phyloP scores from a whole-genome alignment of 768 basidiomycete species.

The Boletus patriciae region DNA sequence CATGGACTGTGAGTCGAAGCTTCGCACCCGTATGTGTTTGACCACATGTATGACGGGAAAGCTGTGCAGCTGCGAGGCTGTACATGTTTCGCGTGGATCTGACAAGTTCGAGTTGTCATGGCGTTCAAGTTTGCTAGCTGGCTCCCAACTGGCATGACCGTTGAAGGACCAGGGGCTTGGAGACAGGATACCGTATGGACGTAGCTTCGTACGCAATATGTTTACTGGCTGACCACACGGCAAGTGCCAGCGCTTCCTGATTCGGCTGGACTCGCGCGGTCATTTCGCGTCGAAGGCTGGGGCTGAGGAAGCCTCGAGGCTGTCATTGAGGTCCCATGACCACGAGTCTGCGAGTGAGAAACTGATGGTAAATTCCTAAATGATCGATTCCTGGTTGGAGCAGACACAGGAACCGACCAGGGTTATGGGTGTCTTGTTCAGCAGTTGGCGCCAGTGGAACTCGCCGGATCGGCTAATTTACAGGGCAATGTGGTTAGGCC shows the following conservation, averaged over 20 bases:
- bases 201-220: not conserved
- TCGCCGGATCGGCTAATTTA: slow-evolving; percentile 21
- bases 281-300: slow-evolving; percentile 28
- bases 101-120: not conserved
- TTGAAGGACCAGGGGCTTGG: not conserved
- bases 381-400: slow-evolving; percentile 9
- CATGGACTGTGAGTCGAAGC: slow-evolving; percentile 4
- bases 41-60: not conserved
- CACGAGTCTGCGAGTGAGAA: slow-evolving; percentile 2
- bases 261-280: slow-evolving; percentile 25
- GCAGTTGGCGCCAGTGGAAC: slow-evolving; percentile 9
- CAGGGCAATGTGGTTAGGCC: slow-evolving; percentile 6
- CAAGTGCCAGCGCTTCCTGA: slow-evolving; percentile 15
- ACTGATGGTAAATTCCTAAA: slow-evolving; percentile 13
- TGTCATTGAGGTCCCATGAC: slow-evolving; percentile 26
- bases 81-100: slow-evolving; percentile 9
- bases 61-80: slow-evolving; percentile 11
- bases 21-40: slow-evolving; percentile 14
- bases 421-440: slow-evolving; percentile 17
- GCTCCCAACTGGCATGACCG: not conserved
- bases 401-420: slow-evolving; percentile 26
- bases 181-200: not conserved
- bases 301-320: slow-evolving; percentile 31
- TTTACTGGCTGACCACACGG: not conserved
- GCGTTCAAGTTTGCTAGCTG: not conserved